Percentiles rank a stretch among this genome's conserved stretches.
Conservation (phyloP, 108 stramenopile species). For the Chaetoceros tenuissimus region DNA sequence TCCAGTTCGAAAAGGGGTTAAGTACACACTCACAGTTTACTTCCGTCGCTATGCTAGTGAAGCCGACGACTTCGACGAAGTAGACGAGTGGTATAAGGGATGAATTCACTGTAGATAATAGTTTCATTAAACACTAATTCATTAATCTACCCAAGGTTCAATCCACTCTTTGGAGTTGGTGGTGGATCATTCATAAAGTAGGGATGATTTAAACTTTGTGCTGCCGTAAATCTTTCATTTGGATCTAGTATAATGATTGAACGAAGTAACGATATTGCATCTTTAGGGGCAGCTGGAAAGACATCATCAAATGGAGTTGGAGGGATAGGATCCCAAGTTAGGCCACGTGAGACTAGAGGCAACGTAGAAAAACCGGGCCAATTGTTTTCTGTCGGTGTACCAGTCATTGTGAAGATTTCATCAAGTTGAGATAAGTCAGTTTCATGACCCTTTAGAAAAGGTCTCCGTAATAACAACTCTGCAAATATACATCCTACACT, state of each 20-base stretch:
- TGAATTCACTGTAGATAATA: too few relatives aligned
- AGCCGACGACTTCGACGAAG: too few relatives aligned
- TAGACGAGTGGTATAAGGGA: too few relatives aligned
- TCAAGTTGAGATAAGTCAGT: slow-evolving; percentile 78
- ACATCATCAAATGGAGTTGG: slow-evolving; percentile 83
- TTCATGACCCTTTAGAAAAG: slow-evolving; percentile 81
- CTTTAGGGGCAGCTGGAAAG: slow-evolving; percentile 78
- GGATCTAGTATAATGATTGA: slow-evolving; percentile 80
- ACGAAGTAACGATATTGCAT: slow-evolving; percentile 70
- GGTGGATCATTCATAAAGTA: slow-evolving; percentile 83
- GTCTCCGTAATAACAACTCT: slow-evolving; percentile 75
- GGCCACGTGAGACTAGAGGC: slow-evolving; percentile 31
- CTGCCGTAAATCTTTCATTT: slow-evolving; percentile 75
- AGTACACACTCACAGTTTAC: background rate
- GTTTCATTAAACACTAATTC: too few relatives aligned
- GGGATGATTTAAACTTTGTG: slow-evolving; percentile 74
- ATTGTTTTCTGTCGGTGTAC: slow-evolving; percentile 79
- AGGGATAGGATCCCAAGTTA: slow-evolving; percentile 66
- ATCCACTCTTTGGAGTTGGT: slow-evolving; percentile 57
- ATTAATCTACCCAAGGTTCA: background rate
- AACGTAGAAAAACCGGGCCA: slow-evolving; percentile 79
- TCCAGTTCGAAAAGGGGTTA: background rate
- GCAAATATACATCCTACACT: slow-evolving; percentile 94
- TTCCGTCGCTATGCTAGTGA: too few relatives aligned
- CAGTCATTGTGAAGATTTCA: slow-evolving; percentile 84